Conservation (phyloP, 768 basidiomycete genomes). For the Tricholoma saponaceum region DNA sequence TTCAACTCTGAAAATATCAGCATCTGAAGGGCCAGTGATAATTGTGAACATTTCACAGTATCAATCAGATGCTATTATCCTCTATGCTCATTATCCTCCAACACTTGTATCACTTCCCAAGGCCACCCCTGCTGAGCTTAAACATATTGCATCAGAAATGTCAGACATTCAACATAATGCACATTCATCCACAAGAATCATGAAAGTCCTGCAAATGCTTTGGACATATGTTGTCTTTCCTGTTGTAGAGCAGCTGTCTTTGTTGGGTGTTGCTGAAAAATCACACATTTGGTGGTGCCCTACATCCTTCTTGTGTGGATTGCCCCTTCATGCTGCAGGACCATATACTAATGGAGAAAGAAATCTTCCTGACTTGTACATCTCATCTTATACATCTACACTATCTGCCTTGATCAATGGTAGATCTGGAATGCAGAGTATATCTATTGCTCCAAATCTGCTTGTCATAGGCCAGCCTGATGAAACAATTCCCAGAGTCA, state of each 20-base stretch:
- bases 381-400: background rate
- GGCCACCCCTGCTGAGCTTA: background rate
- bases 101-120: background rate
- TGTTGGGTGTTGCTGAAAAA: background rate
- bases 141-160: no score
- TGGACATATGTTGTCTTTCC: background rate
- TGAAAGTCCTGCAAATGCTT: background rate
- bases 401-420: background rate
- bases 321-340: conserved; percentile 1
- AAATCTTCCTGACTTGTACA: background rate
- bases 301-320: background rate
- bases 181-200: no score
- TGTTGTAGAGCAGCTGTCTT: background rate
- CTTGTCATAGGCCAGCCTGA: background rate
- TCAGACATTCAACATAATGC: background rate
- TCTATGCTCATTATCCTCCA: background rate
- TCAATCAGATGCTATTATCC: background rate
- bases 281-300: conserved; percentile 3
- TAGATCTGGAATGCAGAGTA: background rate
- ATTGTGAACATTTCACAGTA: background rate
- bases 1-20: background rate
- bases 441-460: no score
- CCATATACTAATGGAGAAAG: background rate
- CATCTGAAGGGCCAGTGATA: background rate
- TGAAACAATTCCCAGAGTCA: background rate